Conservation (phyloP, 2,329 filamentous ascomycete genomes). For the Ophiostoma montium region DNA sequence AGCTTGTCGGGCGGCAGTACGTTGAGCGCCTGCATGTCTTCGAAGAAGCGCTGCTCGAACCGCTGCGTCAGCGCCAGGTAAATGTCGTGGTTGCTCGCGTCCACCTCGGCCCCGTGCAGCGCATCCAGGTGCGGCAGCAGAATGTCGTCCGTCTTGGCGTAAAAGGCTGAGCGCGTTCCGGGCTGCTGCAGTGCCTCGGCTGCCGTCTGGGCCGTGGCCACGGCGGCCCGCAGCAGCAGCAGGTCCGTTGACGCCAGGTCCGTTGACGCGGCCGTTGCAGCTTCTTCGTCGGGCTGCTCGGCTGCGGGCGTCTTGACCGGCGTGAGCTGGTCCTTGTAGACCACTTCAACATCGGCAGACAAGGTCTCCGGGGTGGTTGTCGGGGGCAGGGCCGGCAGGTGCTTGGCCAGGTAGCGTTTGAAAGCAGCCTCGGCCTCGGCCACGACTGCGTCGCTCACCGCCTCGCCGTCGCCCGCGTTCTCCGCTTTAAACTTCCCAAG, state of each 20-base stretch:
- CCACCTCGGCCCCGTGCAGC: slow-evolving; percentile 39
- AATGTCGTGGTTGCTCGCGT: slow-evolving; percentile 48
- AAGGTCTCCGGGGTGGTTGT: no score
- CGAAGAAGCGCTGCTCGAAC: slow-evolving; percentile 52
- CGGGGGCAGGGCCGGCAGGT: no score
- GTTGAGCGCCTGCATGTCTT: slow-evolving; percentile 53
- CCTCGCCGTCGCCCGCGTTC: slow-evolving; percentile 10
- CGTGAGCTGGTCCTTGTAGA: no score
- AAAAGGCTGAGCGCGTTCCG: slow-evolving; percentile 30
- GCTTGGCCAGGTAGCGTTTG: no score
- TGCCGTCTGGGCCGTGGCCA: no score
- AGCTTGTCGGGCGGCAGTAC: slow-evolving; percentile 49
- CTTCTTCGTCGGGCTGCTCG: no score
- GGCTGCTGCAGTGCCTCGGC: slow-evolving; percentile 11
- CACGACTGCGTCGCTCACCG: slow-evolving; percentile 12
- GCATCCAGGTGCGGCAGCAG: slow-evolving; percentile 51
- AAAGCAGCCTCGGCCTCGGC: slow-evolving; percentile 15
- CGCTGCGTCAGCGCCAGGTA: slow-evolving; percentile 51
- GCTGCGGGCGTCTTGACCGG: no score
- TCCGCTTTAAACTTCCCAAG: slow-evolving; percentile 14
- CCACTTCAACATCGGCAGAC: no score
- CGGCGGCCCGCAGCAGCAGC: no score
- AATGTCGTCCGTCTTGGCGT: slow-evolving; percentile 46
- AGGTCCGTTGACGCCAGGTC: no score
- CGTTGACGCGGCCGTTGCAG: no score